phyloP scores from a whole-genome alignment of 2,329 filamentous ascomycete species.

The Trichoderma sp. region DNA sequence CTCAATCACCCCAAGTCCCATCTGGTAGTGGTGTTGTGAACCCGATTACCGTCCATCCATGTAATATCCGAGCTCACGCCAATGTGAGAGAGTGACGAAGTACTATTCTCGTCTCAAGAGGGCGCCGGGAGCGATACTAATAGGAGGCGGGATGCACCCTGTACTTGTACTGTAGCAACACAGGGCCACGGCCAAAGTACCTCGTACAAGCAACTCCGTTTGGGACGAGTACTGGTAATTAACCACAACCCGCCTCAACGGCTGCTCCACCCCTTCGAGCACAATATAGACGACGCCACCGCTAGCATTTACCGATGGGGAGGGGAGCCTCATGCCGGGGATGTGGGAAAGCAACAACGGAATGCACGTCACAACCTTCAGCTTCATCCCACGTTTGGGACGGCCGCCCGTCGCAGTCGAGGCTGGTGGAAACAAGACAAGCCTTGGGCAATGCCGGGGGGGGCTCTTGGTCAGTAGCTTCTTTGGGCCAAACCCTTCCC shows the following conservation, averaged over 20 bases:
- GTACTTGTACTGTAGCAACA: slow-evolving; percentile 7
- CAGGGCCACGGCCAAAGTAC: not conserved
- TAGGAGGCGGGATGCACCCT: slow-evolving; percentile 8
- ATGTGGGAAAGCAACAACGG: not conserved
- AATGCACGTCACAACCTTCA: slow-evolving; percentile 13
- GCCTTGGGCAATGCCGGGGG: not conserved
- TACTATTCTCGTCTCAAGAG: not conserved
- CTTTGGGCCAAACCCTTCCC: not conserved
- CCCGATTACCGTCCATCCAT: slow-evolving; percentile 16
- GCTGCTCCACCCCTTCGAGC: slow-evolving; percentile 3
- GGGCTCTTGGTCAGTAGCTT: not conserved
- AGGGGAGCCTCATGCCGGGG: slow-evolving; percentile 12
- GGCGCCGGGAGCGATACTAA: not conserved
- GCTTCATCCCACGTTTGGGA: not conserved
- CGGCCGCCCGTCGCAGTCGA: slow-evolving; percentile 8
- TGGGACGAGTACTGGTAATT: not conserved
- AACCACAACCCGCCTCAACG: not conserved
- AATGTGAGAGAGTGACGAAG: slow-evolving; percentile 8
- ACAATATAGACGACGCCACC: slow-evolving; percentile 3
- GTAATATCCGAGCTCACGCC: slow-evolving; percentile 5
- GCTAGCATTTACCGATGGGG: slow-evolving; percentile 13
- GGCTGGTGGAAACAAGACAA: not conserved
- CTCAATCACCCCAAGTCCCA: slow-evolving; percentile 25
- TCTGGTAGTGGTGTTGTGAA: slow-evolving; percentile 14
- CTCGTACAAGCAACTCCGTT: not conserved